Evolutionary conservation across 2,329 filamentous ascomycete species (phyloP), one percentile per base, ranked within the genome.

Genomic region (Phialophora expanda): DNA sequence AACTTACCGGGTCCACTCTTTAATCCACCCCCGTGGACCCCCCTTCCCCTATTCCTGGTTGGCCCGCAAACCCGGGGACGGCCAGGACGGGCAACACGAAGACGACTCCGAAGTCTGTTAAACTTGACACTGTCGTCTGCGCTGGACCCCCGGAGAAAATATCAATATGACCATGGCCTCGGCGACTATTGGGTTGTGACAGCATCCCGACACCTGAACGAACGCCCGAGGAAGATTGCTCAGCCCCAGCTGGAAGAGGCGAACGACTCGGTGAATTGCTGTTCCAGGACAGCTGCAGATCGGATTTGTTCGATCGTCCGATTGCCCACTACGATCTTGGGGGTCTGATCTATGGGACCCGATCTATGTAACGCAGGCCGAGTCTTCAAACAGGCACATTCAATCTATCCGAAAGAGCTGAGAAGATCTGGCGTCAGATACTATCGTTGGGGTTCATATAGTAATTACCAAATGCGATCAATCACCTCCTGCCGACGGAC

Each of bases 211-310:
- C 4, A 22, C 50, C 9, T 54, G 24, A 8, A 54, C 1, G 20
- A 1, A 54, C 22, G 4, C 14, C 22, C 28, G 20, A 22, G 22
- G 11, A 8, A 30, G 30, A 22, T 22, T 38, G 24, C 28, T 22
- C n/a, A 8, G 28, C 54, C n/a, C 14, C 5, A 12, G 3, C 26
- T 26, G 22, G 20, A 17, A 38, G 34, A 9, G 56, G 24, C 38
- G 5, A 48, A 9, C 12, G 22, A 44, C 34, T 46, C 56, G 56
- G 56, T 44, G 38, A 58, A 44, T 58, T 58, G 11, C 56, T 58
- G 11, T 44, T 58, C 48, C 32, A 9, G 34, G 56, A 30, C 2
- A 8, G n/a, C 22, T 1, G 24, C 17, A 20, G 14, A 20, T 46
- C 30, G 30, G 30, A 11, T 32, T 11, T 32, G 30, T 11, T 32